Evolutionary conservation across 441 rosid genomes (phyloP).

Genomic region (Geranium incanum): DNA sequence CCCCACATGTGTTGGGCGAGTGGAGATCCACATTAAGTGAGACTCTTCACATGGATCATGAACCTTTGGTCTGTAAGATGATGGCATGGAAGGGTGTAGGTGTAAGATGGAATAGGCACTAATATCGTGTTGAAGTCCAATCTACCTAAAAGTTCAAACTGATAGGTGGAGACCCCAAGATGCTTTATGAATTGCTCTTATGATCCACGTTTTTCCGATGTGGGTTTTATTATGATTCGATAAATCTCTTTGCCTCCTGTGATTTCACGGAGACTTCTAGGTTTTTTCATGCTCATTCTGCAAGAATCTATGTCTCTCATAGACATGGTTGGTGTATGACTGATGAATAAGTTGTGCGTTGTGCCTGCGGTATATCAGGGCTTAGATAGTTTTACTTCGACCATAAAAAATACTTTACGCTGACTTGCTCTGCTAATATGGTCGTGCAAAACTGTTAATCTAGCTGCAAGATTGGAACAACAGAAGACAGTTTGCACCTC

Average conservation of each 20-base stretch:
- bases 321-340: neutral
- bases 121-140: too few relatives aligned
- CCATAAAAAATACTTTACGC: neutral
- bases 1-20: too few relatives aligned
- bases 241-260: neutral
- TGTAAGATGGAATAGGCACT: too few relatives aligned
- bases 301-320: neutral
- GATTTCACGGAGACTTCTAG: slow-evolving; percentile 1
- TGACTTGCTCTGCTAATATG: slow-evolving; percentile 19
- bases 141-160: too few relatives aligned
- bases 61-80: too few relatives aligned
- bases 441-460: slow-evolving; percentile 18
- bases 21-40: too few relatives aligned
- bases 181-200: too few relatives aligned
- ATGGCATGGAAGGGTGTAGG: too few relatives aligned
- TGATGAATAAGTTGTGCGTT: neutral
- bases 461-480: slow-evolving; percentile 99
- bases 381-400: neutral
- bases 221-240: slow-evolving; percentile 8
- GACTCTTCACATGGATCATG: too few relatives aligned
- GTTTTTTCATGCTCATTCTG: neutral
- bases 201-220: too few relatives aligned
- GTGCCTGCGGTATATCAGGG: neutral
- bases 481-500: slow-evolving; percentile 65
- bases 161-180: too few relatives aligned